Evolutionary conservation across 805 yeast species (phyloP).

Genomic region (Wickerhamomyces queroliae): DNA sequence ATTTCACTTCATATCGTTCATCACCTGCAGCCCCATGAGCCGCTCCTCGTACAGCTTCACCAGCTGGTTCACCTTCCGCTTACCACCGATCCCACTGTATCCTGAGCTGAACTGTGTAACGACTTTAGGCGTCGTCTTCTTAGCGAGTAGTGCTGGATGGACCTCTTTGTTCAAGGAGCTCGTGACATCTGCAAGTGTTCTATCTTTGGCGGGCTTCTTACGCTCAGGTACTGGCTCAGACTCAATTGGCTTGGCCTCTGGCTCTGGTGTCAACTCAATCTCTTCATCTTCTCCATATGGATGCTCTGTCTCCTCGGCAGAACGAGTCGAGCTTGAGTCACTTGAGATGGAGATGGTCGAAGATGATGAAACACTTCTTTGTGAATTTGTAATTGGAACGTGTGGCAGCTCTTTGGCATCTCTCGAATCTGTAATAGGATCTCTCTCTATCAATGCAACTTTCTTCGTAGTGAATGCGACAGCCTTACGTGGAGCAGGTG

Average conservation of each 20-base stretch:
- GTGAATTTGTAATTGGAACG: conserved; percentile 6
- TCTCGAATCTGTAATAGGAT: conserved; percentile 9
- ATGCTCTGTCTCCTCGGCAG: not conserved
- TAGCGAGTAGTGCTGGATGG: conserved; percentile 2
- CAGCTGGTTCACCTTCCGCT: conserved; percentile 53
- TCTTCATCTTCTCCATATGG: not conserved
- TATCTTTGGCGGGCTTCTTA: conserved; percentile 3
- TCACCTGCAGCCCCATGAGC: conserved; percentile 30
- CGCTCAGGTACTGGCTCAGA: not conserved
- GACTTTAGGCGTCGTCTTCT: conserved; percentile 7
- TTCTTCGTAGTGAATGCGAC: too few species aligned
- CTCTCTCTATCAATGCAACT: conserved; percentile 6
- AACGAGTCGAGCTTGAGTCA: conserved; percentile 1
- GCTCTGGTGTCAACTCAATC: not conserved
- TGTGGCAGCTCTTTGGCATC: conserved; percentile 11
- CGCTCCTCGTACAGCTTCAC: conserved; percentile 63
- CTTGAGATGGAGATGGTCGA: conserved; percentile 8
- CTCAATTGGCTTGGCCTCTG: not conserved
- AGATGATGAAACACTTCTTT: conserved; percentile 11
- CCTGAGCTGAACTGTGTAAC: conserved; percentile 21
- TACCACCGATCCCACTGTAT: conserved; percentile 28
- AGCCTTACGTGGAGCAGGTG: conserved; percentile 14
- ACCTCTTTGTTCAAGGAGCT: conserved; percentile 15
- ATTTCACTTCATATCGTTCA: conserved; percentile 25
- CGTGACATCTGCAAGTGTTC: conserved; percentile 18